A percentile compares a stretch with the other conserved stretches of the same genome.
Evolutionary conservation across 1,284 basidiomycete genomes (phyloP).

Genomic region (Moesziomyces sp.): DNA sequence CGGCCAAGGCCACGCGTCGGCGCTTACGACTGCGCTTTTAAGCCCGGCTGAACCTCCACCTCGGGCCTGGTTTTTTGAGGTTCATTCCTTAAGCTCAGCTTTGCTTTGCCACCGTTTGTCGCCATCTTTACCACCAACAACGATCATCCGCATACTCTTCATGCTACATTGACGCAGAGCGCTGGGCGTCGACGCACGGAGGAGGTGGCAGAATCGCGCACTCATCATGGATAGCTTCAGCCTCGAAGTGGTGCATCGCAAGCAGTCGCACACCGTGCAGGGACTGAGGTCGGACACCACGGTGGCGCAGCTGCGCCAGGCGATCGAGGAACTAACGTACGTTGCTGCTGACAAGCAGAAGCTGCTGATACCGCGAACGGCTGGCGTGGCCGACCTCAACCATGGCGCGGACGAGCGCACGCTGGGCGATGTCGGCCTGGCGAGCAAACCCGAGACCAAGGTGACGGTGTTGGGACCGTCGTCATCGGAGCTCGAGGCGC

Average conservation of each 20-base stretch:
- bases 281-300: constrained; percentile 6
- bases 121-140: too few relatives aligned
- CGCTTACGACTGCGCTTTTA: neutral
- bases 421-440: constrained; percentile 26
- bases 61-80: neutral
- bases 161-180: neutral
- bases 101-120: neutral
- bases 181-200: neutral
- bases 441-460: constrained; percentile 10
- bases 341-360: constrained; percentile 50
- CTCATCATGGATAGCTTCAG: constrained; percentile 12
- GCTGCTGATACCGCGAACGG: constrained; percentile 36
- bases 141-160: too few relatives aligned
- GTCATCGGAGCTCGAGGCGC: constrained; percentile 36
- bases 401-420: constrained; percentile 12
- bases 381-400: constrained; percentile 37
- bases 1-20: neutral
- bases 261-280: constrained; percentile 23
- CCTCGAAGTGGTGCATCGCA: constrained; percentile 28
- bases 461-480: constrained; percentile 51
- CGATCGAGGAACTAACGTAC: constrained; percentile 35
- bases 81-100: too few relatives aligned
- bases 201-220: neutral
- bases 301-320: constrained; percentile 28
- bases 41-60: neutral